These are phyloP conservation scores for Senna siamea DNA, from an alignment of 306 rosid genomes.

Conservation along the genomic window DNA sequence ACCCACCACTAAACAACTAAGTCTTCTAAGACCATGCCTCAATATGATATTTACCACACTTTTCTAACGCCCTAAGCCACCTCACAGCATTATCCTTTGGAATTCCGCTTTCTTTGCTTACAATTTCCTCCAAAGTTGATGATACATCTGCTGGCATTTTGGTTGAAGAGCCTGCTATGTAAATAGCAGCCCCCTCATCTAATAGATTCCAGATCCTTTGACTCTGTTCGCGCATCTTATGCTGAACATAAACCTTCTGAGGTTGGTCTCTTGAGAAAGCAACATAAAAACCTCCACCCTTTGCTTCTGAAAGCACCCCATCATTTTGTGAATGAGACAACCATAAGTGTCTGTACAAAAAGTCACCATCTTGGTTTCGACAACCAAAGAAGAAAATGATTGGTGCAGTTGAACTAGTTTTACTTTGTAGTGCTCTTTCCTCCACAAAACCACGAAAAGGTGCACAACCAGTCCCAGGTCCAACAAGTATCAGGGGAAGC, in stretches of 20 bases:
- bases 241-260: slow-evolving; percentile 88
- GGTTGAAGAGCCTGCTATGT: slow-evolving; percentile 90
- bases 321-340: slow-evolving; percentile 53
- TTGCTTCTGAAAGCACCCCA: slow-evolving; percentile 79
- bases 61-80: slow-evolving; percentile 78
- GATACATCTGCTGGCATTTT: slow-evolving; percentile 92
- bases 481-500: slow-evolving; percentile 83
- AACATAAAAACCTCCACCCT: slow-evolving; percentile 80
- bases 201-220: slow-evolving; percentile 68
- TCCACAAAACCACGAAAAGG: slow-evolving; percentile 86
- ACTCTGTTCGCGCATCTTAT: slow-evolving; percentile 79
- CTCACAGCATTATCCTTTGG: slow-evolving; percentile 68
- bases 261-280: slow-evolving; percentile 92
- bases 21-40: slow-evolving; percentile 82
- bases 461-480: slow-evolving; percentile 97
- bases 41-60: slow-evolving; percentile 66
- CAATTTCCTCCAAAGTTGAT: slow-evolving; percentile 73
- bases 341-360: slow-evolving; percentile 83
- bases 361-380: slow-evolving; percentile 69
- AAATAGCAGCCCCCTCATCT: slow-evolving; percentile 74
- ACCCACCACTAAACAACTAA: background rate
- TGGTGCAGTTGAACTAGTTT: slow-evolving; percentile 63
- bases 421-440: slow-evolving; percentile 76
- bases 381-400: slow-evolving; percentile 87
- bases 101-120: slow-evolving; percentile 64